Evolutionary conservation across 805 yeast genomes (phyloP).

Genomic region (Tetrapisispora nanseiensis): DNA sequence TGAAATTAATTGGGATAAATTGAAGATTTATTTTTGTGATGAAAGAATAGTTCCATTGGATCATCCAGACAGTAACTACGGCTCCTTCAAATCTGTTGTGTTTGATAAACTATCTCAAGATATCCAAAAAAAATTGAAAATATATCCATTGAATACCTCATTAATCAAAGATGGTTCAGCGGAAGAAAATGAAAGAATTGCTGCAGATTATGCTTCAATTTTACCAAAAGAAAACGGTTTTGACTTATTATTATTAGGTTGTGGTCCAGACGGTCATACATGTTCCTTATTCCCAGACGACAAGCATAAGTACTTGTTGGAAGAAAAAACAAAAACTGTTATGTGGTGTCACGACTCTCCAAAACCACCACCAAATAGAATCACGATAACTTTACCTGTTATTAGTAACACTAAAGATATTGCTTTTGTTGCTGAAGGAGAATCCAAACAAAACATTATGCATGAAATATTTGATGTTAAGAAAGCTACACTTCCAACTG

Average conservation of each 20-base stretch:
- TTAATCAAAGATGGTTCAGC: slow-evolving; percentile 48
- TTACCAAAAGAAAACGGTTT: slow-evolving; percentile 37
- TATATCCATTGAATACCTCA: slow-evolving; percentile 55
- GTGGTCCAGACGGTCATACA: slow-evolving; percentile 96
- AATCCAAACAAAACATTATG: slow-evolving; percentile 65
- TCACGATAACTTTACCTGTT: slow-evolving; percentile 77
- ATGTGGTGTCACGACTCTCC: slow-evolving; percentile 74
- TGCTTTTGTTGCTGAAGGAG: slow-evolving; percentile 85
- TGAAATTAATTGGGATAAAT: slow-evolving; percentile 53
- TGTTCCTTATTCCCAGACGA: slow-evolving; percentile 81
- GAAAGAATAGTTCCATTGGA: slow-evolving; percentile 81
- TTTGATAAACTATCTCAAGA: slow-evolving; percentile 41
- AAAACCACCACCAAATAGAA: slow-evolving; percentile 89
- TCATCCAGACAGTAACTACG: slow-evolving; percentile 79
- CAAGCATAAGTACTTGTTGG: slow-evolving; percentile 44
- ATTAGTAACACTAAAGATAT: slow-evolving; percentile 40
- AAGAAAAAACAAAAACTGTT: slow-evolving; percentile 42
- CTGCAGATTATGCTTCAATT: slow-evolving; percentile 49
- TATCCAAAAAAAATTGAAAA: slow-evolving; percentile 32
- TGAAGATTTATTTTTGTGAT: slow-evolving; percentile 82
- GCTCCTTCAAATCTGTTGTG: slow-evolving; percentile 59
- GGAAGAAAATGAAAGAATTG: slow-evolving; percentile 44
- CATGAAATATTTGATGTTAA: slow-evolving; percentile 55
- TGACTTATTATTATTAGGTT: slow-evolving; percentile 72
- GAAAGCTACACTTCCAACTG: slow-evolving; percentile 52